These are phyloP conservation scores for Pichia cabralensis DNA, from an alignment of 805 yeast species.

Conservation along the genomic window DNA sequence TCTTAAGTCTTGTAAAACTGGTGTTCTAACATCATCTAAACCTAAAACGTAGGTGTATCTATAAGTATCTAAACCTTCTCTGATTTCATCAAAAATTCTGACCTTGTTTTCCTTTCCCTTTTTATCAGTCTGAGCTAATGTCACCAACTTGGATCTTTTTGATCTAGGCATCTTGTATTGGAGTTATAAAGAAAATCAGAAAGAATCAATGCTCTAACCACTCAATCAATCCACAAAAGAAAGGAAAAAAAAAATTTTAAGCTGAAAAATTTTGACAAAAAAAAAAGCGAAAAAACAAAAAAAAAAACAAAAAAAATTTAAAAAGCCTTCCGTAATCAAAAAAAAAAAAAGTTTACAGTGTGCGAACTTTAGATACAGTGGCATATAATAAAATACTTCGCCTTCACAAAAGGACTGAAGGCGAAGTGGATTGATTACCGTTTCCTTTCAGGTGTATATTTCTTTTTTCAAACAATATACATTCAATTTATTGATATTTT, in stretches of 20 bases:
- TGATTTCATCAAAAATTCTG: slow-evolving; percentile 82
- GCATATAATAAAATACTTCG: too few species aligned
- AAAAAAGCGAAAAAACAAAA: too few species aligned
- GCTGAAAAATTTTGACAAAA: background rate
- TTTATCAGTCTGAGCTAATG: slow-evolving; percentile 92
- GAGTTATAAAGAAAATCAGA: background rate
- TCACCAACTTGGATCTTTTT: slow-evolving; percentile 90
- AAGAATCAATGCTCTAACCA: too few species aligned
- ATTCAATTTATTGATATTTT: too few species aligned
- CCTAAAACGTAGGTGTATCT: slow-evolving; percentile 78
- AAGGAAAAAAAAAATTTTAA: slow-evolving; percentile 1
- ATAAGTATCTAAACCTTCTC: slow-evolving; percentile 68
- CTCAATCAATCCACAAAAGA: too few species aligned
- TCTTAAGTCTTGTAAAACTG: slow-evolving; percentile 88
- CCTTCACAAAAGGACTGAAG: too few species aligned
- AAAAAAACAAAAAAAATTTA: too few species aligned
- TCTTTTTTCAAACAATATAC: too few species aligned
- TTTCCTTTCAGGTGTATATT: too few species aligned
- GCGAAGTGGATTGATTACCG: too few species aligned
- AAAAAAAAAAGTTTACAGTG: background rate
- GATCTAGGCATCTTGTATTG: slow-evolving; percentile 78
- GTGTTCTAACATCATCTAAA: slow-evolving; percentile 89
- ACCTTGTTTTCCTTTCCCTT: slow-evolving; percentile 91
- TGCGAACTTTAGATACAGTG: too few species aligned
- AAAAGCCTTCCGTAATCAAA: background rate